Evolutionary conservation across 257 asterid species (phyloP).

Genomic region (Forsythia viridissima): DNA sequence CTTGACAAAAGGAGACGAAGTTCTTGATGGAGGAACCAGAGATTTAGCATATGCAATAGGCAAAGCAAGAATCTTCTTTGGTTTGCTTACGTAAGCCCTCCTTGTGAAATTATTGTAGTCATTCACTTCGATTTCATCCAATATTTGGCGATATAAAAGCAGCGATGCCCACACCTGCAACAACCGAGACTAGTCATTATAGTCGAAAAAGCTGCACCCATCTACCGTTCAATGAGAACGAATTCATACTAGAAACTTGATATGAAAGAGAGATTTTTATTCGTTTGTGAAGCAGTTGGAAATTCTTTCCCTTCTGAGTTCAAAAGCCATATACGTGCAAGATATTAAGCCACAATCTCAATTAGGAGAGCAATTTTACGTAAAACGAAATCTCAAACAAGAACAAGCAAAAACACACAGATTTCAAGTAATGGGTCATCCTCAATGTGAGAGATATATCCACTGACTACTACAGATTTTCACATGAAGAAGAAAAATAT

Average conservation of each 20-base stretch:
- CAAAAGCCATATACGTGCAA: too few species aligned
- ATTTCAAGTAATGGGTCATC: too few species aligned
- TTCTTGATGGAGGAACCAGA: constrained; percentile 55
- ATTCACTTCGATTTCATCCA: constrained; percentile 93
- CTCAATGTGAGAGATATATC: neutral
- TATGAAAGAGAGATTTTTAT: too few species aligned
- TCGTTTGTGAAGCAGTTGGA: too few species aligned
- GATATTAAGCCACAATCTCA: too few species aligned
- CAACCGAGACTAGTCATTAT: neutral
- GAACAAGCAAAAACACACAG: too few species aligned
- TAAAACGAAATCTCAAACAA: too few species aligned
- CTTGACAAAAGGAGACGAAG: constrained; percentile 42
- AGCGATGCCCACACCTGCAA: constrained; percentile 89
- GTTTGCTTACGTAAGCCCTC: constrained; percentile 90
- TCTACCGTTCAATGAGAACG: neutral
- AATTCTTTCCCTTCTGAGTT: too few species aligned
- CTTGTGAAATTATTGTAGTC: constrained; percentile 93
- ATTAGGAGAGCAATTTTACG: too few species aligned
- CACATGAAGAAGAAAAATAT: neutral
- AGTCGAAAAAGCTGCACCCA: too few species aligned
- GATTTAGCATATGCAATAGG: constrained; percentile 92
- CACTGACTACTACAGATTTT: neutral
- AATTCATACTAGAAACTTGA: neutral
- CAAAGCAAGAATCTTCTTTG: constrained; percentile 80
- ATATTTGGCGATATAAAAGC: constrained; percentile 74